A percentile compares a stretch with the other conserved stretches of the same genome.
Evolutionary conservation across 2,329 filamentous ascomycete genomes (phyloP).

Genomic region (Paecilomyces variotii): DNA sequence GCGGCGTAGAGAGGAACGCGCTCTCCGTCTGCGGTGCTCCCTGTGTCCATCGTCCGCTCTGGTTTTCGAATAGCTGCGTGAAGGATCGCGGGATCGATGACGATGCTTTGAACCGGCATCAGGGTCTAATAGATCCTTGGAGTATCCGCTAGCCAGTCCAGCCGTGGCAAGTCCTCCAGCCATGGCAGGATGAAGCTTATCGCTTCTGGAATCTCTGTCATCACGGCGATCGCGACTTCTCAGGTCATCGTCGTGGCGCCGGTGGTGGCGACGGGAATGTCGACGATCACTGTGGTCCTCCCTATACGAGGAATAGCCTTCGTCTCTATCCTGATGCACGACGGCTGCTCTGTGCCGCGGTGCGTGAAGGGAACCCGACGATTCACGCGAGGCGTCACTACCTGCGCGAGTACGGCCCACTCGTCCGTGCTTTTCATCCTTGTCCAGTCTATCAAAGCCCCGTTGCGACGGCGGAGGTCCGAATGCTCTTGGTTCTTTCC

Average conservation of each 20-base stretch:
- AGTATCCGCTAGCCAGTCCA: constrained; percentile 27
- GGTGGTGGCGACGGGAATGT: constrained; percentile 29
- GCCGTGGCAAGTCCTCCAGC: constrained; percentile 27
- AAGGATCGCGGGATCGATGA: constrained; percentile 12
- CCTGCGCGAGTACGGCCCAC: constrained; percentile 14
- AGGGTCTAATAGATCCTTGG: constrained; percentile 21
- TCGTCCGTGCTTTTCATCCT: constrained; percentile 16
- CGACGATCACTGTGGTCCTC: constrained; percentile 39
- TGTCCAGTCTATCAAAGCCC: constrained; percentile 29
- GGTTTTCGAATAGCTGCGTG: constrained; percentile 1
- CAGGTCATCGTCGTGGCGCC: constrained; percentile 13
- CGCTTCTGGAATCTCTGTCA: constrained; percentile 8
- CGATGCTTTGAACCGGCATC: constrained; percentile 16
- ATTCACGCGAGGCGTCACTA: constrained; percentile 28
- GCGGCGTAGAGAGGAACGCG: constrained; percentile 13
- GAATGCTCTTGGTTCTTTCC: constrained; percentile 19
- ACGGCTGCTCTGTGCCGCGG: constrained; percentile 37
- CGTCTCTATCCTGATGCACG: constrained; percentile 42
- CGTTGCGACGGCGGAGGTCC: constrained; percentile 32
- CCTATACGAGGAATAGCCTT: constrained; percentile 33
- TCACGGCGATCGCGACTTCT: constrained; percentile 4
- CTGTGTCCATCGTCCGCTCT: constrained; percentile 5
- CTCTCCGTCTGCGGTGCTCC: constrained; percentile 11
- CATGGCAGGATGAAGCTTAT: constrained; percentile 8
- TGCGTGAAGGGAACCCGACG: constrained; percentile 24